Percentiles rank a stretch among this genome's conserved stretches.
phyloP scores from a whole-genome alignment of 140 eudicot genomes.

The Anethum foeniculum region DNA sequence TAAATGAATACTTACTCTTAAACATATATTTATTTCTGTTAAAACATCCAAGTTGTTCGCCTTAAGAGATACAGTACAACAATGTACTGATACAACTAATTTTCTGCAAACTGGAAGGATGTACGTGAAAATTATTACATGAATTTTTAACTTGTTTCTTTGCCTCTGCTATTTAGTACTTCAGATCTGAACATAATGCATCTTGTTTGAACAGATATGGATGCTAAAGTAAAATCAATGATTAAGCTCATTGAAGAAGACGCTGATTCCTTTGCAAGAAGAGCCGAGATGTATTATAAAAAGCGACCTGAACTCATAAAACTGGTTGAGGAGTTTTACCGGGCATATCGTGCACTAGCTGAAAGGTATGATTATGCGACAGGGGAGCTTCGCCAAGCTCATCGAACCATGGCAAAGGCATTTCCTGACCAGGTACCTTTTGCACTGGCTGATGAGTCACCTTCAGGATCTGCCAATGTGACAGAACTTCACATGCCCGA shows the following conservation, averaged over 20 bases:
- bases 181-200: background rate
- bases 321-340: conserved; percentile 58
- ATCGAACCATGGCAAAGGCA: conserved; percentile 18
- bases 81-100: background rate
- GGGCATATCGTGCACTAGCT: conserved; percentile 54
- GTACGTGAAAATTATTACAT: background rate
- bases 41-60: background rate
- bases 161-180: background rate
- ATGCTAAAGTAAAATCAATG: conserved; percentile 82
- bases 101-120: background rate
- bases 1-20: background rate
- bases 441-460: conserved; percentile 43
- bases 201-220: conserved; percentile 60
- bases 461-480: conserved; percentile 27
- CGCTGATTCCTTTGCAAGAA: conserved; percentile 62
- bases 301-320: conserved; percentile 56
- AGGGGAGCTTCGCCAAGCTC: conserved; percentile 66
- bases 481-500: conserved; percentile 31
- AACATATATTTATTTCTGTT: background rate
- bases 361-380: conserved; percentile 44
- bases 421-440: conserved; percentile 76
- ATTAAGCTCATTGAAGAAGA: conserved; percentile 78
- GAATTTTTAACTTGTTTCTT: background rate
- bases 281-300: conserved; percentile 65
- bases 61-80: background rate